A percentile compares a stretch with the other conserved stretches of the same genome.
These are phyloP conservation scores for Aplosporella prunicola DNA, from an alignment of 2,329 filamentous ascomycete species.

Conservation along the genomic window DNA sequence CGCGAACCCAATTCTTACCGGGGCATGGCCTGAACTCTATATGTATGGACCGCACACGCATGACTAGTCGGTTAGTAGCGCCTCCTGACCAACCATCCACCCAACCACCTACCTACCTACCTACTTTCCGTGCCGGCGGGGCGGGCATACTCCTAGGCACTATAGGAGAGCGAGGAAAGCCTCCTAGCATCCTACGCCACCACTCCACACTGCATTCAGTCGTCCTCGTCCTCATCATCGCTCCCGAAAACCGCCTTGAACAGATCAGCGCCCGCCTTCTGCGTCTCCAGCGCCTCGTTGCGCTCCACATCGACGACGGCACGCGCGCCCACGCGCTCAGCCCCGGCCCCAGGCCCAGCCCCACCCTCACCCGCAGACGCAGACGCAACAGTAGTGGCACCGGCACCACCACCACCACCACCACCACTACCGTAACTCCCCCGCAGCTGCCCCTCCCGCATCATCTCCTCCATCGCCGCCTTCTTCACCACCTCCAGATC, in stretches of 20 bases:
- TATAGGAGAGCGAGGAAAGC: no score
- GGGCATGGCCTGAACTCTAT: no score
- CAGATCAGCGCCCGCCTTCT: conserved; percentile 67
- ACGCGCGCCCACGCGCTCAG: conserved; percentile 8
- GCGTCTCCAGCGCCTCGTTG: conserved; percentile 69
- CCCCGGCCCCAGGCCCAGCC: conserved; percentile 13
- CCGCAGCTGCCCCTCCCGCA: conserved; percentile 18
- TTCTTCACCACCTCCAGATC: conserved; percentile 44
- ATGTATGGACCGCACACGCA: no score
- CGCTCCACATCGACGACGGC: conserved; percentile 56
- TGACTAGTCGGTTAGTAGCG: no score
- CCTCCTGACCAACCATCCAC: no score
- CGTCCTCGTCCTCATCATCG: conserved; percentile 57
- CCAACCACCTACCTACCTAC: no score
- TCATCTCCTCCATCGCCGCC: conserved; percentile 38
- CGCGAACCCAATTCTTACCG: no score
- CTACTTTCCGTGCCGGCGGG: no score
- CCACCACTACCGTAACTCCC: conserved; percentile 20
- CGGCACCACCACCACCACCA: conserved; percentile 17
- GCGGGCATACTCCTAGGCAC: no score
- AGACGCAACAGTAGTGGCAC: conserved; percentile 3
- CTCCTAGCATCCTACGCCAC: no score
- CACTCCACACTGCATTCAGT: no score
- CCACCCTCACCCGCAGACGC: conserved; percentile 11
- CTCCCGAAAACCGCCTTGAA: conserved; percentile 93